Evolutionary conservation across 345 rosid species (phyloP), one percentile per base, ranked within the genome.

Genomic region (Salix purpurea): DNA sequence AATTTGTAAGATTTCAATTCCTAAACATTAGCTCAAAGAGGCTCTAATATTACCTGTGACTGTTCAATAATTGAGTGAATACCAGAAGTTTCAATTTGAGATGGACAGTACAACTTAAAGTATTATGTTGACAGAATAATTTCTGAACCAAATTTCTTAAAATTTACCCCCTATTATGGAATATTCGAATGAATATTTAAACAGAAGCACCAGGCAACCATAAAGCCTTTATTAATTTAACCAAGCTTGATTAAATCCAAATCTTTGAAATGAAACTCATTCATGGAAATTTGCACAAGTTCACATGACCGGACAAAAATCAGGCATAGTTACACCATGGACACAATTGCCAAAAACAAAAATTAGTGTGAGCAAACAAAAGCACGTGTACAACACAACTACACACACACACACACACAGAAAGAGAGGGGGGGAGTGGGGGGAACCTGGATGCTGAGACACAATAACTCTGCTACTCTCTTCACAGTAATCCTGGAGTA

Each of bases 401-500:
- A 56, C 13, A 56, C 13, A 2, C 11, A 5, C 6, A 37, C 8
- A 42, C 42, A 39, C 42, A 39, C 11, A 39, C 40, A 36, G 24
- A 21, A 13, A 0, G 5, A 2, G 5, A 67, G 36, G n/a, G 12
- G 70, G 32, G 30, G 30, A 28, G 30, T 28, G 30, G 30, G 30
- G 26, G 80, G 56, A 75, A 91, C 98, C 97, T 85, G 92, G 72
- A 87, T 66, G 86, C 90, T 91, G 62, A 94, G 91, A 82, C 97
- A 96, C 86, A 96, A 74, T 74, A 96, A 84, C 80, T 92, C 95
- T 28, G 99, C 92, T 67, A 94, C 86, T 85, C 99, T 96, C 89
- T 86, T 85, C 89, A 91, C 80, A 52, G 92, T 88, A 79, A 96
- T 92, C 83, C 97, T 90, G 1, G 97, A 84, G 88, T 96, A 96